Base-by-base conservation (phyloP, 441 rosid genomes). In the Gossypium davidsonii region DNA sequence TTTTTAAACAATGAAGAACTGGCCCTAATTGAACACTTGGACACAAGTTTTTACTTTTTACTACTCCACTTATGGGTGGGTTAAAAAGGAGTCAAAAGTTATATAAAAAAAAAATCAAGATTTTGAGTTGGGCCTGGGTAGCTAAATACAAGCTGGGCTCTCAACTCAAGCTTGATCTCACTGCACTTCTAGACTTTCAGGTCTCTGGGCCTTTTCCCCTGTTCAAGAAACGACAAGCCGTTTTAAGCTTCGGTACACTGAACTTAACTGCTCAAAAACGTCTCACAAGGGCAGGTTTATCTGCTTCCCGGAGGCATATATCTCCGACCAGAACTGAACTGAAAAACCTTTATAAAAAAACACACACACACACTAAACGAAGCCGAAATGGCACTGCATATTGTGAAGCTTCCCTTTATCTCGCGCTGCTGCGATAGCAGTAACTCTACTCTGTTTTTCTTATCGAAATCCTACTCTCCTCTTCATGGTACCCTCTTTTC, bases 331-430 rank as follows among this genome's bases (percentile, higher is more conserved):
- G n/a, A 63, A 6, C 70, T 12, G 37, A 65, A 44, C 53, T 42
- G 34, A 42, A 21, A 15, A 42, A 21, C 55, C 70, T 21, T 28
- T 31, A 31, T 4, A 25, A 31, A 31, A 31, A 31, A 4, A 31
- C 2, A 34, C 2, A 18, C 20, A 15, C 28, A 26, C 31, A 3
- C 21, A 0, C 55, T 3, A 53, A n/a, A 39, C 42, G 15, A 37
- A n/a, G 26, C 18, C 15, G 15, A 60, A 6, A 87, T 89, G 90
- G 88, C 81, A 17, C 34, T 77, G 74, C 87, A 73, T 66, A 77
- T 75, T 66, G 79, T 85, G 46, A 86, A 76, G 81, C 84, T 83
- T 67, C 85, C 88, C 20, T 6, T 80, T 21, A 11, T 77, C 59
- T 79, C 77, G 17, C 81, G 90, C 73, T 79, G 63, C 71, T 71